These are phyloP conservation scores for Paramecium primaurelia DNA, from an alignment of 73 alveolate genomes.

Conservation along the genomic window DNA sequence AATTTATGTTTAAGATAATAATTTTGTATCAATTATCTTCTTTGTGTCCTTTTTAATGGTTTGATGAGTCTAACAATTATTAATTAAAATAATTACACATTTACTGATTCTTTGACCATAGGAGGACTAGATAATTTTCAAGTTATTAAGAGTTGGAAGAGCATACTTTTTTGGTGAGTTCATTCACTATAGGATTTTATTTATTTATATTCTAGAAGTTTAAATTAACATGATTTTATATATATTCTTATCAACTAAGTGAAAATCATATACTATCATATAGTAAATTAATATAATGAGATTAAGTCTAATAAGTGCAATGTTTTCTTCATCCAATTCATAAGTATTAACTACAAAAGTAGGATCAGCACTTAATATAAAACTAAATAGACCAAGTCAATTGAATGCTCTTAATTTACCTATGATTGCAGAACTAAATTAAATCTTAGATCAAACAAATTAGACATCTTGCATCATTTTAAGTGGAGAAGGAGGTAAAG, in stretches of 20 bases:
- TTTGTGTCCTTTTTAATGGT: not conserved
- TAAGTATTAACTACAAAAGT: not conserved
- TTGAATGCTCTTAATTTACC: slow-evolving; percentile 76
- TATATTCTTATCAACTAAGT: not conserved
- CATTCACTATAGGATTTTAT: not conserved
- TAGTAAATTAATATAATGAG: not conserved
- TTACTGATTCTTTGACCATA: not conserved
- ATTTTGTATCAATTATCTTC: not conserved
- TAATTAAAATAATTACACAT: not conserved
- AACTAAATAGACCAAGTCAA: slow-evolving; percentile 71
- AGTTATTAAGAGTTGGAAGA: not conserved
- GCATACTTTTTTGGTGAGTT: slow-evolving; percentile 10
- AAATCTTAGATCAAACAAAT: slow-evolving; percentile 46
- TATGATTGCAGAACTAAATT: slow-evolving; percentile 70
- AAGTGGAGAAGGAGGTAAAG: slow-evolving; percentile 88
- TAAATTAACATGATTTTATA: not conserved
- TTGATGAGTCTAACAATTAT: not conserved
- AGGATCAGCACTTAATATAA: slow-evolving; percentile 48
- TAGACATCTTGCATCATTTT: slow-evolving; percentile 73
- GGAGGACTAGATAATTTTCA: not conserved
- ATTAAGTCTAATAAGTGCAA: not conserved
- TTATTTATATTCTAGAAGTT: not conserved
- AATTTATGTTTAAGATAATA: not conserved
- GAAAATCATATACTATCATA: not conserved
- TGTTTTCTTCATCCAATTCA: not conserved